Evolutionary conservation across 257 asterid genomes (phyloP).

Genomic region (Fraxinus cuspidata): DNA sequence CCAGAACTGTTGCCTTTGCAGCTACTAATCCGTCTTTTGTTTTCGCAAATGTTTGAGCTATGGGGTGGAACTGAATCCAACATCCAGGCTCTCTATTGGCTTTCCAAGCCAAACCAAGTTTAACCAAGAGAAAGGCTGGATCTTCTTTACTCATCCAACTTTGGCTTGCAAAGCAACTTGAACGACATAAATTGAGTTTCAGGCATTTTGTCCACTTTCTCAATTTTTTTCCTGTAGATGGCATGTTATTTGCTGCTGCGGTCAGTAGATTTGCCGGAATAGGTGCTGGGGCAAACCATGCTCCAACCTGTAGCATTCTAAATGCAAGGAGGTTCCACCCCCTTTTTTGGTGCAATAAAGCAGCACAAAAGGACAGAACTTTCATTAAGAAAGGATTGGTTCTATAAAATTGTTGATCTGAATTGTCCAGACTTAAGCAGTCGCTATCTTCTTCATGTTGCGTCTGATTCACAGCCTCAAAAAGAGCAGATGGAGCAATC

Average conservation of each 20-base stretch:
- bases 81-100: slow-evolving; percentile 57
- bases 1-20: slow-evolving; percentile 64
- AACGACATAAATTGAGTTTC: slow-evolving; percentile 46
- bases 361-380: slow-evolving; percentile 46
- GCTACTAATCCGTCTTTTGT: slow-evolving; percentile 47
- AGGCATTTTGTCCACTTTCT: slow-evolving; percentile 56
- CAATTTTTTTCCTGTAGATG: slow-evolving; percentile 40
- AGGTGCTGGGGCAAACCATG: slow-evolving; percentile 80
- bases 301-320: slow-evolving; percentile 75
- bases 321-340: slow-evolving; percentile 48
- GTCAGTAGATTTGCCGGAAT: slow-evolving; percentile 54
- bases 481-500: slow-evolving; percentile 58
- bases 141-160: slow-evolving; percentile 73
- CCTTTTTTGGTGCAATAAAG: slow-evolving; percentile 46
- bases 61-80: slow-evolving; percentile 80
- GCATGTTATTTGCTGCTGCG: slow-evolving; percentile 59
- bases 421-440: slow-evolving; percentile 34
- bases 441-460: slow-evolving; percentile 42
- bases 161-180: slow-evolving; percentile 49
- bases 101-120: slow-evolving; percentile 65
- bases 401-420: slow-evolving; percentile 55
- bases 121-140: slow-evolving; percentile 59
- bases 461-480: slow-evolving; percentile 60
- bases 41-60: slow-evolving; percentile 54
- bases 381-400: slow-evolving; percentile 60